Evolutionary conservation across 139 green algal species (phyloP), one percentile per base, ranked within the genome.

Genomic region (Desmodesmus armatus): DNA sequence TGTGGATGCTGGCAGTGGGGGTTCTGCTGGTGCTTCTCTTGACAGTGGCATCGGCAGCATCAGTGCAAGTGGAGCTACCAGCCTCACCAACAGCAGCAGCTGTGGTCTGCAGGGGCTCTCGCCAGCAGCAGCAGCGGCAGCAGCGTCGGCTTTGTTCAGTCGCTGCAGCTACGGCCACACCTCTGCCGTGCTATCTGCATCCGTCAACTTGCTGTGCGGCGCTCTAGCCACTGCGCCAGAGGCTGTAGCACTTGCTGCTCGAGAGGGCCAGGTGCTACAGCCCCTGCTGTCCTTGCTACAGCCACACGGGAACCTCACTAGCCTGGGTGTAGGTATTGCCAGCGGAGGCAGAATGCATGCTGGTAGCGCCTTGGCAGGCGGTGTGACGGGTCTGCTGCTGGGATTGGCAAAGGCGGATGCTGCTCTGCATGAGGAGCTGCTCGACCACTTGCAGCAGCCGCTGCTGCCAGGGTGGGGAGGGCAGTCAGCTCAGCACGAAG

Each of bases 371-470:
- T n/a, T n/a, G 27, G 23, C 25, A 19, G 65, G 65, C 65, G 65
- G 65, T 33, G n/a, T n/a, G n/a, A n/a, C n/a, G n/a, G n/a, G n/a
- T 5, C 44, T 75, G 65, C 79, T 85, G 44, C 62, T 77, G 17
- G 41, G 65, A 37, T 15, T 69, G n/a, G 79, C 79, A 0, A 75
- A 65, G 19, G 41, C 63, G n/a, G 65, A 75, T 49, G 6, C 33
- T 5, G 5, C 31, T 2, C 19, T 44, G 23, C 62, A 63, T 21
- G 49, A 15, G 7, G 41, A 78, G 65, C 44, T 85, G 44, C 17
- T 85, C 44, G 3, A 55, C 3, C 41, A 35, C 19, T 65, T 85
- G 43, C 41, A 77, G 29, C 62, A 37, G 78, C 78, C n/a, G 44
- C 21, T 78, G 43, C 44, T 77, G 31, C 55, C 55, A 53, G 17